Percentiles rank a stretch among this genome's conserved stretches.
These are phyloP conservation scores for Penicillium hordei DNA, from an alignment of 2,329 filamentous ascomycete genomes.

Conservation along the genomic window DNA sequence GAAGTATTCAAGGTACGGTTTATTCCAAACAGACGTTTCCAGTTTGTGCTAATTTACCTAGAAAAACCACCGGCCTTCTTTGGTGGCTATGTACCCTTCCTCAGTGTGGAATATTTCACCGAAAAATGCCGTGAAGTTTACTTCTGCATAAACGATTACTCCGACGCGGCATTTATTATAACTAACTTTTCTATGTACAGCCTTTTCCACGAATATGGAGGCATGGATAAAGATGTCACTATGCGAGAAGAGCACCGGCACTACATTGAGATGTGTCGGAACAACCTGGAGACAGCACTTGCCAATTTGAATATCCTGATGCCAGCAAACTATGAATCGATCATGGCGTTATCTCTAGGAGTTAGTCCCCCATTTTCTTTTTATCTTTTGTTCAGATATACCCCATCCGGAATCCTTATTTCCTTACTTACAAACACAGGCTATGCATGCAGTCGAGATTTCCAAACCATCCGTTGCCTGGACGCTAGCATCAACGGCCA, in stretches of 20 bases:
- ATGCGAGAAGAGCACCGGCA: slow-evolving; percentile 28
- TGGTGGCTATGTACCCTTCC: slow-evolving; percentile 35
- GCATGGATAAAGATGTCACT: slow-evolving; percentile 20
- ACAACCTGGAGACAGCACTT: slow-evolving; percentile 48
- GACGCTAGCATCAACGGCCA: slow-evolving; percentile 60
- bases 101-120: slow-evolving; percentile 36
- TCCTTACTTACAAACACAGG: slow-evolving; percentile 39
- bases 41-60: slow-evolving; percentile 6
- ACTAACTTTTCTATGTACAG: slow-evolving; percentile 42
- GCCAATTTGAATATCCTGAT: slow-evolving; percentile 57
- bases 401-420: neutral
- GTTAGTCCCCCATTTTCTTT: slow-evolving; percentile 41
- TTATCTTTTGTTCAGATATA: neutral
- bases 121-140: slow-evolving; percentile 46
- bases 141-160: slow-evolving; percentile 45
- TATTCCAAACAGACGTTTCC: neutral
- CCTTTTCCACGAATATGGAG: slow-evolving; percentile 37
- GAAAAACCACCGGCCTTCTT: slow-evolving; percentile 24
- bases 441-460: slow-evolving; percentile 62
- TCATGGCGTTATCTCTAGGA: slow-evolving; percentile 60
- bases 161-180: slow-evolving; percentile 41
- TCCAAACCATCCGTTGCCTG: slow-evolving; percentile 64
- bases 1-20: slow-evolving; percentile 35
- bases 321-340: slow-evolving; percentile 55
- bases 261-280: slow-evolving; percentile 39